Conservation (phyloP, 192 early-diverging fungal species). For the Diversispora eburnea region DNA sequence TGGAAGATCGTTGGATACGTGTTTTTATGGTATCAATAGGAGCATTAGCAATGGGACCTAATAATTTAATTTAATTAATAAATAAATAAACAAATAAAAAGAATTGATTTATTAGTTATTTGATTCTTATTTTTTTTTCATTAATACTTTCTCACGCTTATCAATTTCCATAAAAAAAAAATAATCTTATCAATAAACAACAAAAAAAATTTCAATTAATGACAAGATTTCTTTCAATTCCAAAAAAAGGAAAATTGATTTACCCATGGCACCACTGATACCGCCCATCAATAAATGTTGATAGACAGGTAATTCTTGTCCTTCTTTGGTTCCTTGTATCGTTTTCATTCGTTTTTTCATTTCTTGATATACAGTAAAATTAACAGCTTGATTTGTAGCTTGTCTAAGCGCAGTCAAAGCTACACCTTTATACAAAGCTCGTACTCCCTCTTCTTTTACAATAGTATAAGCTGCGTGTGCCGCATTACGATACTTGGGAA, state of each 20-base stretch:
- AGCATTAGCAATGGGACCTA: slow-evolving; percentile 87
- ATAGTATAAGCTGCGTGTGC: slow-evolving; percentile 89
- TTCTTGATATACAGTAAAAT: slow-evolving; percentile 96
- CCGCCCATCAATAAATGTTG: slow-evolving; percentile 88
- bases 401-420: slow-evolving; percentile 90
- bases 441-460: slow-evolving; percentile 83
- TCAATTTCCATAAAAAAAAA: too few species aligned
- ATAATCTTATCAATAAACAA: background rate
- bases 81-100: background rate
- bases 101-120: too few species aligned
- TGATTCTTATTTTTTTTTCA: too few species aligned
- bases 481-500: slow-evolving; percentile 96
- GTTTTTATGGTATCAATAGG: slow-evolving; percentile 99
- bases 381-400: slow-evolving; percentile 97
- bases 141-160: too few species aligned
- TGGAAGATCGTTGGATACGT: slow-evolving; percentile 85
- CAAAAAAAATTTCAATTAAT: background rate
- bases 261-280: slow-evolving; percentile 79
- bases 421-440: slow-evolving; percentile 92
- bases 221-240: too few species aligned
- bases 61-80: background rate
- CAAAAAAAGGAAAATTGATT: slow-evolving; percentile 27
- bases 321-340: slow-evolving; percentile 48
- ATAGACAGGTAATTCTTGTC: slow-evolving; percentile 77
- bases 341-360: slow-evolving; percentile 76